phyloP scores from a whole-genome alignment of 345 rosid genomes.

The Citrus medica region DNA sequence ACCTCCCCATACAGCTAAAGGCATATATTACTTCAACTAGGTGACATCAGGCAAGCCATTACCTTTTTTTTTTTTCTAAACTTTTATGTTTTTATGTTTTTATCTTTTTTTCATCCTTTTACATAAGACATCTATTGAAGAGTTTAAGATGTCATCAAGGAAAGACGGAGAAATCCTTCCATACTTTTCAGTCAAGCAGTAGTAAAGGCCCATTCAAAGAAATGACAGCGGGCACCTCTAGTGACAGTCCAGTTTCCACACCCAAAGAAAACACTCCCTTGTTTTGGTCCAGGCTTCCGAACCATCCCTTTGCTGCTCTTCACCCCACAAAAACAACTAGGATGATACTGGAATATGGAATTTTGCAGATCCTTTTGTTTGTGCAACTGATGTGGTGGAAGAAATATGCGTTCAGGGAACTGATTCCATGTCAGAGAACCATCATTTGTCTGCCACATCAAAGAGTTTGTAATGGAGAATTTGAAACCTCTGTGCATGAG shows the following conservation, averaged over 20 bases:
- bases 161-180: not conserved
- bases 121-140: too few relatives aligned
- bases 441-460: constrained; percentile 35
- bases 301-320: constrained; percentile 46
- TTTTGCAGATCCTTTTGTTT: constrained; percentile 22
- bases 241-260: constrained; percentile 52
- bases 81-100: too few relatives aligned
- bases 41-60: not conserved
- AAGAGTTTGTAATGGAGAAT: constrained; percentile 45
- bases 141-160: not conserved
- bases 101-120: not conserved
- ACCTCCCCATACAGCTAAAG: not conserved
- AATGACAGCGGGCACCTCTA: constrained; percentile 43
- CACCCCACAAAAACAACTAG: constrained; percentile 44
- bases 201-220: constrained; percentile 39
- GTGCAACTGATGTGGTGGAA: constrained; percentile 15
- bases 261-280: constrained; percentile 48
- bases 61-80: too few relatives aligned
- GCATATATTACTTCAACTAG: not conserved
- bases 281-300: constrained; percentile 47
- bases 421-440: constrained; percentile 20
- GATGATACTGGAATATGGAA: constrained; percentile 28
- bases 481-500: constrained; percentile 46
- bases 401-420: constrained; percentile 15
- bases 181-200: constrained; percentile 18